Conservation (phyloP, 805 yeast species). For the Kodamaea kakaduensis region DNA sequence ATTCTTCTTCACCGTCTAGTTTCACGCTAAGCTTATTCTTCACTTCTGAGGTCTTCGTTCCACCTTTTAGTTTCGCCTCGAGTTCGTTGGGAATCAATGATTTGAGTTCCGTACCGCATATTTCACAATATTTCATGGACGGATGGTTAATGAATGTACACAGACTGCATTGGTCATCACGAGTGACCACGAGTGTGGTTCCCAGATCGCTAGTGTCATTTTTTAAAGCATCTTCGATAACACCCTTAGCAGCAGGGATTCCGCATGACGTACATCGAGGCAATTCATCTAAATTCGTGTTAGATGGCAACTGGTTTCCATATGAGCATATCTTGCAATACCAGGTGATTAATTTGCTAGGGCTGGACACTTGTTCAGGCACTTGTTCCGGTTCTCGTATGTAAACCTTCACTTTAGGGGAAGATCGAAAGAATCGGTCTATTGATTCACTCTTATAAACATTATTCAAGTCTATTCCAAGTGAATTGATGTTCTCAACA, state of each 20-base stretch:
- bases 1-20: slow-evolving; percentile 32
- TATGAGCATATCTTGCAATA: slow-evolving; percentile 86
- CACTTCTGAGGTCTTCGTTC: not conserved
- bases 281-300: slow-evolving; percentile 18
- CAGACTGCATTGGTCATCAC: slow-evolving; percentile 43
- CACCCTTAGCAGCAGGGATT: slow-evolving; percentile 18
- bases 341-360: slow-evolving; percentile 46
- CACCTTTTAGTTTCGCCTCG: slow-evolving; percentile 1
- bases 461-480: slow-evolving; percentile 44
- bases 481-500: slow-evolving; percentile 37
- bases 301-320: slow-evolving; percentile 41
- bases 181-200: slow-evolving; percentile 10
- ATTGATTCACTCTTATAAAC: slow-evolving; percentile 37
- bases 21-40: slow-evolving; percentile 15
- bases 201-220: slow-evolving; percentile 6
- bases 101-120: slow-evolving; percentile 62
- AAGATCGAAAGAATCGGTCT: slow-evolving; percentile 64
- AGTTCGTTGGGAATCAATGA: slow-evolving; percentile 9
- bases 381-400: slow-evolving; percentile 12
- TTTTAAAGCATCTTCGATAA: slow-evolving; percentile 13
- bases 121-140: slow-evolving; percentile 71
- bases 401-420: slow-evolving; percentile 63
- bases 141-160: slow-evolving; percentile 88
- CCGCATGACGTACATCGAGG: slow-evolving; percentile 42
- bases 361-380: not conserved